Conservation (phyloP, 2,329 filamentous ascomycete genomes). For the Shiraia sp. region DNA sequence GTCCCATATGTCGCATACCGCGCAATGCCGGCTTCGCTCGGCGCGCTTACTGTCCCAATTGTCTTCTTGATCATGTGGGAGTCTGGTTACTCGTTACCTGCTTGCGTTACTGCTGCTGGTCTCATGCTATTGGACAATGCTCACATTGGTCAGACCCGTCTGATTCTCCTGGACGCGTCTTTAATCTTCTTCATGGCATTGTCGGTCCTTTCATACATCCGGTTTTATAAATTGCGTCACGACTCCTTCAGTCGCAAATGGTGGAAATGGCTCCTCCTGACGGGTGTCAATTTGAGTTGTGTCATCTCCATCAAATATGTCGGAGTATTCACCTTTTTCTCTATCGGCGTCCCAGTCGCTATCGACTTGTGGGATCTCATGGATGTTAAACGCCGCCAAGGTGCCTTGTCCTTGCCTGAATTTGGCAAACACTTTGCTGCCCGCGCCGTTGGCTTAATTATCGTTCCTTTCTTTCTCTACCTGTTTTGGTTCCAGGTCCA, state of each 20-base stretch:
- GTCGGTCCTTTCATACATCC: conserved; percentile 90
- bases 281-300: conserved; percentile 91
- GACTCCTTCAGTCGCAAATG: conserved; percentile 90
- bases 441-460: conserved; percentile 80
- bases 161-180: conserved; percentile 94
- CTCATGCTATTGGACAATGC: conserved; percentile 95
- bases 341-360: conserved; percentile 88
- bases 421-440: conserved; percentile 91
- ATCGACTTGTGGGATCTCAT: conserved; percentile 96
- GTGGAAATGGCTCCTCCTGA: conserved; percentile 99
- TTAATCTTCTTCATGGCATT: conserved; percentile 95
- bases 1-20: conserved; percentile 97
- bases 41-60: conserved; percentile 89
- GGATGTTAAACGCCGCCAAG: conserved; percentile 81
- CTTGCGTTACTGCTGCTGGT: conserved; percentile 82
- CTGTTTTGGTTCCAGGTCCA: conserved; percentile 99
- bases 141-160: conserved; percentile 91
- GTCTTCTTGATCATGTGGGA: conserved; percentile 99
- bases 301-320: conserved; percentile 99
- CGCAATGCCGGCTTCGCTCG: conserved; percentile 87
- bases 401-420: conserved; percentile 74
- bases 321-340: conserved; percentile 94
- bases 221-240: conserved; percentile 95
- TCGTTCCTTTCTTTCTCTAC: conserved; percentile 96
- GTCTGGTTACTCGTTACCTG: conserved; percentile 93